Conservation (phyloP, 495 filamentous ascomycete genomes). For the Saxophila tyrrhenica region DNA sequence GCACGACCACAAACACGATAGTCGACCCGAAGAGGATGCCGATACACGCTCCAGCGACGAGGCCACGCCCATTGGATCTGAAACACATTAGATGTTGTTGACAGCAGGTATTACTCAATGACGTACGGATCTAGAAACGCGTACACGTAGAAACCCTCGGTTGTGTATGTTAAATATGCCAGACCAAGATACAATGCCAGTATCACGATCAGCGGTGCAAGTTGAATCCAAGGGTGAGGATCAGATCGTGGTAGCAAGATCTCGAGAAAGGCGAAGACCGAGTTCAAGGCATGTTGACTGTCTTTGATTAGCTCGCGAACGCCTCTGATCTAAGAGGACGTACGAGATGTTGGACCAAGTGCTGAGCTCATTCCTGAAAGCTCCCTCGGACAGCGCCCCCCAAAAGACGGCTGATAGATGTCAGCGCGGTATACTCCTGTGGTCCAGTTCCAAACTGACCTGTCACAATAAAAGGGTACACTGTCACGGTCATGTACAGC, state of each 20-base stretch:
- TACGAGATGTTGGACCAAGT: slow-evolving; percentile 61
- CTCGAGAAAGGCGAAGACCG: slow-evolving; percentile 59
- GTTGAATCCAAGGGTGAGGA: slow-evolving; percentile 44
- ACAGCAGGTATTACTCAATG: not conserved
- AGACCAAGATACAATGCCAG: slow-evolving; percentile 60
- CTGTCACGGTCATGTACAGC: slow-evolving; percentile 54
- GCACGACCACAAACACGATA: slow-evolving; percentile 49
- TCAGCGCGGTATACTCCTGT: not conserved
- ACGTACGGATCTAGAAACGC: slow-evolving; percentile 48
- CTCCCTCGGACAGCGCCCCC: slow-evolving; percentile 41
- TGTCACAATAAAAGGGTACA: slow-evolving; percentile 56
- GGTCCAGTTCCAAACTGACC: slow-evolving; percentile 22
- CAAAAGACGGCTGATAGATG: slow-evolving; percentile 45
- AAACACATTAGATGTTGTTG: not conserved
- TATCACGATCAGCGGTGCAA: slow-evolving; percentile 46
- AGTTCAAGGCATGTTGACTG: slow-evolving; percentile 58
- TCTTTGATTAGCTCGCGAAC: too few species aligned
- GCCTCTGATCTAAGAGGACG: too few species aligned
- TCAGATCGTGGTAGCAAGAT: slow-evolving; percentile 52
- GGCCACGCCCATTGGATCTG: slow-evolving; percentile 10
- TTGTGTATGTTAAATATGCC: slow-evolving; percentile 60
- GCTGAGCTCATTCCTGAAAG: slow-evolving; percentile 38
- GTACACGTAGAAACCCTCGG: slow-evolving; percentile 65
- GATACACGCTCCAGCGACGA: slow-evolving; percentile 46
- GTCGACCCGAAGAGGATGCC: slow-evolving; percentile 54